Base-by-base conservation (phyloP, 768 basidiomycete species). In the Suillus decipiens region DNA sequence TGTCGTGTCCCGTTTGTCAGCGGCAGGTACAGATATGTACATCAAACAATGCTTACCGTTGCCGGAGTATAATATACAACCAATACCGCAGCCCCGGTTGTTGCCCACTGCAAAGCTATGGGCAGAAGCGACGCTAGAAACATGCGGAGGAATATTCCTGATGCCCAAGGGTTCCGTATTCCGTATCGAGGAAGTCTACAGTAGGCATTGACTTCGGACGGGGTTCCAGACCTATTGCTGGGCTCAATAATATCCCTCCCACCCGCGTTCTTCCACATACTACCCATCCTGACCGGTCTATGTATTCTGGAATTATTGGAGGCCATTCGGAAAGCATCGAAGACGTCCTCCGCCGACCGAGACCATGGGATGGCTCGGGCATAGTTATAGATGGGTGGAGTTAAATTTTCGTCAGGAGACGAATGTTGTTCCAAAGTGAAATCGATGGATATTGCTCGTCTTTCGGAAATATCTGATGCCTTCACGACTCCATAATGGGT, bases 1-100 rank as follows among this genome's bases (percentile, higher is more conserved):
- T 69, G 12, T 33, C 17, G 64, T 28, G 41, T 14, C 24, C 43
- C 10, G 14, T 39, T 53, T 4, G 17, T 58, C n/a, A 62, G 50
- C 3, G 12, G 62, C 15, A 17, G 24, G 55, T 31, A 31, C 5
- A 17, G n/a, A 14, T 11, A 17, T 34, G 22, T n/a, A 14, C 19
- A 43, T 11, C 14, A n/a, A 39, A 59, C 7, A 5, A 67, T 33
- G 10, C 63, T 31, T 9, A 65, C 70, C 15, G 63, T 63, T 14
- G 73, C 72, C 3, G 73, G 73, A 5, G 72, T 74, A 45, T 61
- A 68, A 59, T 63, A 68, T 12, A 72, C 66, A 24, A 69, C 65
- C 19, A 71, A 19, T 19, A 70, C 45, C 5, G 73, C 72, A 9
- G 69, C 69, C 7, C 72, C 70, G 15, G 68, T 60, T 5, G 72